phyloP scores from a whole-genome alignment of 2,329 filamentous ascomycete genomes.

The Aspergillus tamarii region DNA sequence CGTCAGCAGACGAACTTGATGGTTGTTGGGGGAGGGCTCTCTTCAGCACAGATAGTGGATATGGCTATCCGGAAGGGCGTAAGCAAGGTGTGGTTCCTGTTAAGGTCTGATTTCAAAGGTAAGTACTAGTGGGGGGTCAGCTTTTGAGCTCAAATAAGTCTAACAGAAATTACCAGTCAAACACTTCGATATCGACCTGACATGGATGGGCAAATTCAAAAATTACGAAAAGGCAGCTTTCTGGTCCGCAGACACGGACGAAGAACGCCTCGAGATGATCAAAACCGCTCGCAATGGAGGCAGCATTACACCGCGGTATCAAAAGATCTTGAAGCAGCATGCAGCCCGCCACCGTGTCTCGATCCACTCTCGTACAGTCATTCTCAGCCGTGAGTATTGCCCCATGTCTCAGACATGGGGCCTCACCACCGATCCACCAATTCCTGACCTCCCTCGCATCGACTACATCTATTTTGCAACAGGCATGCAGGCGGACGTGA shows the following conservation, averaged over 20 bases:
- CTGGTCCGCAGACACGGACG: slow-evolving; percentile 74
- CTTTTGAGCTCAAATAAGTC: not conserved
- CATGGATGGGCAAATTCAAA: slow-evolving; percentile 81
- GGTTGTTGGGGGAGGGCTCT: slow-evolving; percentile 75
- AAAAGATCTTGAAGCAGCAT: slow-evolving; percentile 68
- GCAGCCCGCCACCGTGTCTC: slow-evolving; percentile 55
- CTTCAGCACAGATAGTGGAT: slow-evolving; percentile 73
- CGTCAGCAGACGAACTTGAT: slow-evolving; percentile 63
- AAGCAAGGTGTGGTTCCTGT: slow-evolving; percentile 69
- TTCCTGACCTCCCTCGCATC: slow-evolving; percentile 53
- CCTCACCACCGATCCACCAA: slow-evolving; percentile 57
- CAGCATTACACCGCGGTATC: slow-evolving; percentile 72
- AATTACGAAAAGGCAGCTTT: slow-evolving; percentile 77
- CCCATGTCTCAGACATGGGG: slow-evolving; percentile 51
- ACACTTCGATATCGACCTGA: slow-evolving; percentile 75
- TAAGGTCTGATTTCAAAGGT: slow-evolving; percentile 60
- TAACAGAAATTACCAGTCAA: slow-evolving; percentile 55
- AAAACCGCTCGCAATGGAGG: slow-evolving; percentile 70
- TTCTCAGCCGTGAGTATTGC: slow-evolving; percentile 58
- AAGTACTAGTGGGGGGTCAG: slow-evolving; percentile 17
- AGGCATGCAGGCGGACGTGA: slow-evolving; percentile 67
- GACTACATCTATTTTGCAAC: slow-evolving; percentile 79
- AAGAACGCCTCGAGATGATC: slow-evolving; percentile 69
- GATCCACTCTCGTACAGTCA: slow-evolving; percentile 61
- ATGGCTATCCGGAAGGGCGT: slow-evolving; percentile 67